Evolutionary conservation across 768 basidiomycete genomes (phyloP), one percentile per base, ranked within the genome.

Genomic region (Trametes punicea): DNA sequence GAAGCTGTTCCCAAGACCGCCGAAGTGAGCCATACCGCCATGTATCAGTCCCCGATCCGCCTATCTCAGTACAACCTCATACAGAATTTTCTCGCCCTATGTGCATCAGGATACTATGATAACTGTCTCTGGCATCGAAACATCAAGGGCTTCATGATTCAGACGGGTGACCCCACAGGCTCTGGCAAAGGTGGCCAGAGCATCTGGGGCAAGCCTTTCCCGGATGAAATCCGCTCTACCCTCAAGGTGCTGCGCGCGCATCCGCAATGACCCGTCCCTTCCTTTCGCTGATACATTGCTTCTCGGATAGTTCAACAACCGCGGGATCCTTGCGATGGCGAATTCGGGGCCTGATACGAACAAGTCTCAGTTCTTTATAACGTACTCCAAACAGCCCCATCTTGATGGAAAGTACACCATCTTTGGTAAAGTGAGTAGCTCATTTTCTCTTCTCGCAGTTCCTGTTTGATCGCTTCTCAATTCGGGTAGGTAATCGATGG

Each of bases 301-400:
- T 27, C 10, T 8, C 26, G 18, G 26, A 42, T 30, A 98, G 96
- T 98, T 99, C 76, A 98, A 98, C 71, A 77, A 85, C 48, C 84
- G 97, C 58, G 97, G 97, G 16, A 80, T 98, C 62, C 87, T 98
- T 15, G 97, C 97, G 26, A 98, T 98, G 95, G 97, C 97, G 52
- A 99, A 98, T 72, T 87, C 91, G 7, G 97, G 97, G 1, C 85
- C 86, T 9, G 92, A 97, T 69, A 84, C 89, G 30, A 99, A 98
- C 76, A 98, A 96, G 73, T 87, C 79, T 40, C 90, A 93, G 68
- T 93, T 93, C 70, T 93, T 93, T 69, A 79, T 94, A 66, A 85
- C 91, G 3, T 98, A 98, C 68, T 76, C 88, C 2, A 98, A 98
- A 69, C 96, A 98, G 64, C 74, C 90, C 0, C 95, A 97, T 69